Base-by-base conservation (phyloP, 148 eudicot species). In the Heliamphora exappendiculata region DNA sequence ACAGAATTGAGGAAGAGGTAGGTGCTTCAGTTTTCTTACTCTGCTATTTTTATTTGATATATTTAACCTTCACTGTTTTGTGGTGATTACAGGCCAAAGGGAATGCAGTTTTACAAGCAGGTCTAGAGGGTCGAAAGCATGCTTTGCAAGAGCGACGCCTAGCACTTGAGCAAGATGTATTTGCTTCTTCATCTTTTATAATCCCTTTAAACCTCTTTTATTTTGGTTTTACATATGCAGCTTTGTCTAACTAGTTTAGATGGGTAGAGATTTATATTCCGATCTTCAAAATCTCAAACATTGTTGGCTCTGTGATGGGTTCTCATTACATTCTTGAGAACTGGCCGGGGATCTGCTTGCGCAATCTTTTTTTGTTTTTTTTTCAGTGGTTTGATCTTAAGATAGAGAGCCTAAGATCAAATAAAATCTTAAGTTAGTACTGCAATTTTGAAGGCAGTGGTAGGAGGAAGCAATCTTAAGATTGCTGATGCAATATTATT, bases 111-210 rank as follows among this genome's bases (percentile, higher is more conserved):
- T 77, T 92, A 41, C 89, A 84, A 81, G 90, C 79, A 78, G 85
- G 82, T 77, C 78, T 90, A 78, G 87, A 85, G 83, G 84, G 72
- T 34, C 87, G 88, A 68, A 90, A 83, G 87, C 86, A 86, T 76
- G 84, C 83, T 72, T 83, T 89, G 75, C 82, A 79, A 54, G 93
- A 89, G 45, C 93, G 86, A 73, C 97, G 91, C 74, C 79, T 86
- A 75, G 89, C 86, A 76, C 94, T 92, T 73, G 93, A 92, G 85
- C 82, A 83, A 83, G 95, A 92, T 75, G 97, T 92, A 90, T 78
- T 86, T 69, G 37, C 75, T 64, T 67, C 31, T 22, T 19, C 69
- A 20, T 60, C 17, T 39, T 47, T 41, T 0, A 5, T 14, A 26
- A 10, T 67, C 44, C 33, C 16, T 45, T 66, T 41, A 7, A 24